phyloP scores from a whole-genome alignment of 306 rosid species.

The Prosopis cineraria region DNA sequence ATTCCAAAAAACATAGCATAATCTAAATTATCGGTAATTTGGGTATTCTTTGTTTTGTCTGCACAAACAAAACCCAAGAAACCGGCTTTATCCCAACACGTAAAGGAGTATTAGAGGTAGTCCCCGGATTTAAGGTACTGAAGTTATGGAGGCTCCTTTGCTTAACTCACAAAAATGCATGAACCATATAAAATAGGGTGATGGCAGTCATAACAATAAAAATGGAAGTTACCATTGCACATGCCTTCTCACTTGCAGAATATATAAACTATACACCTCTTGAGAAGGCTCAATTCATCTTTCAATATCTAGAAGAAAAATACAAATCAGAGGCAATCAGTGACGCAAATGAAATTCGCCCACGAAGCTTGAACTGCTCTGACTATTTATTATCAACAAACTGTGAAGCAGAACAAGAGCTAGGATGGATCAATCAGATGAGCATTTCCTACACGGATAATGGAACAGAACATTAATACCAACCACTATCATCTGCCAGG shows the following conservation, averaged over 20 bases:
- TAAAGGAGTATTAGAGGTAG: neutral
- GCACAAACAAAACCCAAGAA: neutral
- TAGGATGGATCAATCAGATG: neutral
- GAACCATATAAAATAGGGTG: too few relatives aligned
- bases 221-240: neutral
- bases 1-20: too few relatives aligned
- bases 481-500: neutral
- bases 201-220: neutral
- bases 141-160: neutral
- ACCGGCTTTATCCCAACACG: neutral
- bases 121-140: too few relatives aligned
- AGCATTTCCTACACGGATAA: neutral
- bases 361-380: slow-evolving; percentile 3
- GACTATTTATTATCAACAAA: neutral
- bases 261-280: slow-evolving; percentile 2
- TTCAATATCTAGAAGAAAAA: slow-evolving; percentile 8
- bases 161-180: too few relatives aligned
- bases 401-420: slow-evolving; percentile 13
- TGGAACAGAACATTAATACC: slow-evolving; percentile 9
- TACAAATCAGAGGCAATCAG: neutral
- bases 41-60: neutral
- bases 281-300: slow-evolving; percentile 18
- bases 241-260: slow-evolving; percentile 4
- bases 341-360: slow-evolving; percentile 2
- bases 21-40: neutral